Conservation (phyloP, 2,329 filamentous ascomycete genomes). For the Colletotrichum limetticola region DNA sequence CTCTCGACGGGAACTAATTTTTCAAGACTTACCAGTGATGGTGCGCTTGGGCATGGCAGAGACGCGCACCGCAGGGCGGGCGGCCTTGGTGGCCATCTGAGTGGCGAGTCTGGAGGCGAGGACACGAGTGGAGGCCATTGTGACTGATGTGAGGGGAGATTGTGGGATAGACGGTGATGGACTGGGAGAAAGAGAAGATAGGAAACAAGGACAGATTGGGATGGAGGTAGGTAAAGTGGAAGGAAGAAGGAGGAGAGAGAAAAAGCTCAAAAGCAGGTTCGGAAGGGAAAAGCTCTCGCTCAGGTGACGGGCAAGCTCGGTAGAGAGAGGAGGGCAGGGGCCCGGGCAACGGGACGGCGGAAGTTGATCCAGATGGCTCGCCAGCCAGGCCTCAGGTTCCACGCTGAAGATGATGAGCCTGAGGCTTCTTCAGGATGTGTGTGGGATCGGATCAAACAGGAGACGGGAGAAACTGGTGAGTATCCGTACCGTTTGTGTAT, state of each 20-base stretch:
- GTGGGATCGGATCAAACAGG: conserved; percentile 32
- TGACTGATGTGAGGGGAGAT: conserved; percentile 66
- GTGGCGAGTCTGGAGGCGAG: conserved; percentile 82
- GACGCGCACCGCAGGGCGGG: conserved; percentile 78
- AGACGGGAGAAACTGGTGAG: conserved; percentile 24
- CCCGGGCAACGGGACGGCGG: conserved; percentile 37
- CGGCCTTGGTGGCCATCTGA: conserved; percentile 79
- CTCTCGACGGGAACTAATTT: conserved; percentile 6
- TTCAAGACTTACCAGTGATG: conserved; percentile 72
- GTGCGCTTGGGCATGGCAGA: conserved; percentile 78
- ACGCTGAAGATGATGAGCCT: not conserved
- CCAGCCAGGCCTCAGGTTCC: conserved; percentile 33
- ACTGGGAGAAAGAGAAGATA: conserved; percentile 36
- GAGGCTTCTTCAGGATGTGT: not conserved
- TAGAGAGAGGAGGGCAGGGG: conserved; percentile 35
- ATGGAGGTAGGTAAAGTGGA: conserved; percentile 38
- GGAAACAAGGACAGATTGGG: conserved; percentile 36
- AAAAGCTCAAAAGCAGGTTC: conserved; percentile 39
- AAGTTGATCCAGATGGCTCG: conserved; percentile 37
- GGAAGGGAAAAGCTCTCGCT: conserved; percentile 42
- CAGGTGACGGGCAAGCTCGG: conserved; percentile 37
- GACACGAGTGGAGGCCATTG: conserved; percentile 84
- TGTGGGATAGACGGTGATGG: conserved; percentile 43
- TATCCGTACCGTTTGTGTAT: conserved; percentile 11
- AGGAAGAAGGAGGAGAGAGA: conserved; percentile 55